phyloP scores from a whole-genome alignment of 1,284 basidiomycete species.

The Melanopsichium pennsylvanicum region DNA sequence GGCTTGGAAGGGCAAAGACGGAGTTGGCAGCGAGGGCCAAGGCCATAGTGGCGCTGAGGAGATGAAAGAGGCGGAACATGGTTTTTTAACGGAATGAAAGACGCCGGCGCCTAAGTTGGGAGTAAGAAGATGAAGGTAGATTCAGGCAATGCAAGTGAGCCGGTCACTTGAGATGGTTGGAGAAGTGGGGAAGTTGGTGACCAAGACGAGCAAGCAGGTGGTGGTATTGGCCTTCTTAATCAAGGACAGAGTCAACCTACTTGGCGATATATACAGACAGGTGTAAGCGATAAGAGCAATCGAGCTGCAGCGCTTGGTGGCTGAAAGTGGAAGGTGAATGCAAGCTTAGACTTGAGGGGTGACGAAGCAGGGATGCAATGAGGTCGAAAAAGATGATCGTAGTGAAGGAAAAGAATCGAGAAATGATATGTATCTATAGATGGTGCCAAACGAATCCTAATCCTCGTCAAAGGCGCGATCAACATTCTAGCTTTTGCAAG shows the following conservation, averaged over 20 bases:
- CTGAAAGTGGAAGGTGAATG: too few species aligned
- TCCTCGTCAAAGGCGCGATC: slow-evolving; percentile 26
- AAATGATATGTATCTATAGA: slow-evolving; percentile 3
- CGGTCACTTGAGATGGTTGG: slow-evolving; percentile 7
- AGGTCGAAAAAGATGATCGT: too few species aligned
- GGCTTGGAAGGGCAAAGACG: slow-evolving; percentile 5
- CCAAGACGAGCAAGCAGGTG: slow-evolving; percentile 1
- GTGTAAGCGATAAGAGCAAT: too few species aligned
- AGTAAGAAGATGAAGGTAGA: neutral
- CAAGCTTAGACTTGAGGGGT: too few species aligned
- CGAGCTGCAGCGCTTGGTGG: too few species aligned
- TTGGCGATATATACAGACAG: too few species aligned
- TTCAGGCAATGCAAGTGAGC: slow-evolving; percentile 9
- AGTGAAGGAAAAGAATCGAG: neutral
- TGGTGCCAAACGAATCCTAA: neutral
- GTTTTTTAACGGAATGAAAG: neutral
- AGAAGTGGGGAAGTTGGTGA: neutral
- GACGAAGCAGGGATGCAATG: too few species aligned
- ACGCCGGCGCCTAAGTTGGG: slow-evolving; percentile 17
- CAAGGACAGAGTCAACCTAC: too few species aligned
- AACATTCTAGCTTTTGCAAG: too few species aligned
- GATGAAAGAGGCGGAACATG: slow-evolving; percentile 11
- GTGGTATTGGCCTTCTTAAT: too few species aligned
- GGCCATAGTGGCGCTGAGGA: slow-evolving; percentile 11
- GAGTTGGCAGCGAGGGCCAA: slow-evolving; percentile 4